phyloP scores from a whole-genome alignment of 345 rosid genomes.

The Kandelia obovata region DNA sequence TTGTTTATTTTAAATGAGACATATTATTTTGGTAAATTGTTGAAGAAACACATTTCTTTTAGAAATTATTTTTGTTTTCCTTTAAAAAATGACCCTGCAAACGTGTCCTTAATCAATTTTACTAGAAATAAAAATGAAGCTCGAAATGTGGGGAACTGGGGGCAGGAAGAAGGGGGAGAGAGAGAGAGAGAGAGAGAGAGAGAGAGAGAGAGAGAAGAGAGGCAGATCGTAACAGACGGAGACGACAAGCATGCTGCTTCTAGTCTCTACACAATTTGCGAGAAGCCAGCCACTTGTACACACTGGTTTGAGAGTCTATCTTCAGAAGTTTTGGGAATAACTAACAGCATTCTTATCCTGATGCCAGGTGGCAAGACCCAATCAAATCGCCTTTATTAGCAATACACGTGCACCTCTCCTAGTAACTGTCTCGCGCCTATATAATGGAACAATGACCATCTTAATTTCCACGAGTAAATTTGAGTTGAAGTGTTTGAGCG shows the following conservation, averaged over 20 bases:
- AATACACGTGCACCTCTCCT: not conserved
- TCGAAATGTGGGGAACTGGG: no score
- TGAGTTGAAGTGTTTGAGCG: not conserved
- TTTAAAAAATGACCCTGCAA: no score
- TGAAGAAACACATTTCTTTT: no score
- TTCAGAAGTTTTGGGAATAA: not conserved
- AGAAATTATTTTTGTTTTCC: no score
- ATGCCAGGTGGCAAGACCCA: conserved; percentile 1
- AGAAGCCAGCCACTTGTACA: not conserved
- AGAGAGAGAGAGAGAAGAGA: no score
- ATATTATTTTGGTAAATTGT: no score
- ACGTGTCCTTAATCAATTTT: no score
- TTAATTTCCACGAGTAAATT: not conserved
- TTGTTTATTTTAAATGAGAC: no score
- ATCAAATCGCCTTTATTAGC: not conserved
- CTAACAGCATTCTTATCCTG: not conserved
- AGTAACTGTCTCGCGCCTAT: not conserved
- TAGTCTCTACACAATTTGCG: not conserved
- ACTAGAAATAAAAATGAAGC: no score
- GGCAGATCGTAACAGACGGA: not conserved
- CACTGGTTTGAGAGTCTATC: not conserved
- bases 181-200: no score
- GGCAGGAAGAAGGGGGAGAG: no score
- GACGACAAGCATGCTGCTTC: conserved; percentile 3
- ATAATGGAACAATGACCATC: not conserved